Percentiles rank a stretch among this genome's conserved stretches.
These are phyloP conservation scores for Withania somnifera DNA, from an alignment of 305 asterid genomes.

Conservation along the genomic window DNA sequence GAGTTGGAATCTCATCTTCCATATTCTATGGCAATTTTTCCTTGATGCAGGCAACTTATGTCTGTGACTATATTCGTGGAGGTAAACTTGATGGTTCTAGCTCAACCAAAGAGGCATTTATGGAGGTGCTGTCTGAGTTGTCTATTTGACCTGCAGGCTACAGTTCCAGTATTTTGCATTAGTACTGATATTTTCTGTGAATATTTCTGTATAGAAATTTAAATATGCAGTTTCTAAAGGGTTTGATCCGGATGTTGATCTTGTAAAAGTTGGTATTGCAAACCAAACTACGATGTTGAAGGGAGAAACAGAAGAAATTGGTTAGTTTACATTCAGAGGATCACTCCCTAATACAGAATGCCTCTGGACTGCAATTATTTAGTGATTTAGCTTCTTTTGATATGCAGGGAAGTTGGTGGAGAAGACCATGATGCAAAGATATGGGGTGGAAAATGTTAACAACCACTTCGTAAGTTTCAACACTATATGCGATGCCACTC, in stretches of 20 bases:
- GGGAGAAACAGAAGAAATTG: conserved; percentile 99
- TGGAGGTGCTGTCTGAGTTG: conserved; percentile 50
- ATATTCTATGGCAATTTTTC: not conserved
- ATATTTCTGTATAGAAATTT: conserved; percentile 60
- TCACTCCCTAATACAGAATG: not conserved
- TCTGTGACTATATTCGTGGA: conserved; percentile 59
- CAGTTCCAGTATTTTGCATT: not conserved
- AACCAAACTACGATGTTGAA: conserved; percentile 98
- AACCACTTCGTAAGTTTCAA: conserved; percentile 90
- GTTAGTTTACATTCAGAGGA: conserved; percentile 31
- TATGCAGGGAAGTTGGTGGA: conserved; percentile 50
- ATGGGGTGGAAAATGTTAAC: conserved; percentile 75
- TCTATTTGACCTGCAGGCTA: conserved; percentile 24
- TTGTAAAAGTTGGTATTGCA: conserved; percentile 81
- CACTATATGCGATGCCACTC: conserved; percentile 90
- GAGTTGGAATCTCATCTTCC: not conserved
- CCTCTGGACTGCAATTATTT: not conserved
- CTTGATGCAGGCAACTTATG: conserved; percentile 29
- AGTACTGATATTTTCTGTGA: conserved; percentile 12
- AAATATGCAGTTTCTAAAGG: conserved; percentile 73
- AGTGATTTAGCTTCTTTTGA: conserved; percentile 3
- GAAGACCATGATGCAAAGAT: conserved; percentile 79
- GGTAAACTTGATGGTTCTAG: conserved; percentile 93
- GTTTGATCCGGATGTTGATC: conserved; percentile 91
- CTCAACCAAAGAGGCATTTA: conserved; percentile 85